A percentile compares a stretch with the other conserved stretches of the same genome.
phyloP scores from a whole-genome alignment of 192 early-diverging fungal species.

The Diversispora eburnea region DNA sequence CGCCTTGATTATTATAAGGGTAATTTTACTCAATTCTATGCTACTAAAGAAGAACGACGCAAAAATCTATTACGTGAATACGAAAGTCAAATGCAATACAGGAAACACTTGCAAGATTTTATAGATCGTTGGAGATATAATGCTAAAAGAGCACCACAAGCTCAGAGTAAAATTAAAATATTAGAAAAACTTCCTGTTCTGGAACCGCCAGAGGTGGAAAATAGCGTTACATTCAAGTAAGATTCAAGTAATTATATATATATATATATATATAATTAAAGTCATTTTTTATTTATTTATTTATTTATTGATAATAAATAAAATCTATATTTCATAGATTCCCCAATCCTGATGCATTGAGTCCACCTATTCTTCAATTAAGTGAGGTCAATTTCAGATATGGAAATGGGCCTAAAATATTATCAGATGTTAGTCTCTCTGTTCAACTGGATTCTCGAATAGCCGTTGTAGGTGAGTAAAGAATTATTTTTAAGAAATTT shows the following conservation, averaged over 20 bases:
- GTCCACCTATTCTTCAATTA: conserved; percentile 97
- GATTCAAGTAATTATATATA: neutral
- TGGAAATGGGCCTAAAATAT: conserved; percentile 69
- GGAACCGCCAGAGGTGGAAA: conserved; percentile 80
- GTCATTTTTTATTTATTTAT: no score
- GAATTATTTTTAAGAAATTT: neutral
- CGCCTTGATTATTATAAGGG: conserved; percentile 93
- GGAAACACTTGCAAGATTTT: conserved; percentile 94
- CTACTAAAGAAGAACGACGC: conserved; percentile 85
- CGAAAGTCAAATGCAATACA: conserved; percentile 91
- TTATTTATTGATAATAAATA: neutral
- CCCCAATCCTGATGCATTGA: conserved; percentile 87
- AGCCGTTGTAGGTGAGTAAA: conserved; percentile 75
- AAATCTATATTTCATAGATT: conserved; percentile 44
- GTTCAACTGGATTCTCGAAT: conserved; percentile 96
- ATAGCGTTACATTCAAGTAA: conserved; percentile 69
- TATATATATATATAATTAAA: neutral
- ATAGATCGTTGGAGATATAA: conserved; percentile 99
- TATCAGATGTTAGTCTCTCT: conserved; percentile 83
- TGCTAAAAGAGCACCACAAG: conserved; percentile 94
- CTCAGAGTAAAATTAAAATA: conserved; percentile 97
- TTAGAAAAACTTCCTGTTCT: conserved; percentile 94
- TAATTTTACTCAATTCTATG: conserved; percentile 88
- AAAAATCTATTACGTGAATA: conserved; percentile 92
- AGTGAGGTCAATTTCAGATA: conserved; percentile 88